Evolutionary conservation across 306 rosid genomes (phyloP).

Genomic region (Glycyrrhiza uralensis): DNA sequence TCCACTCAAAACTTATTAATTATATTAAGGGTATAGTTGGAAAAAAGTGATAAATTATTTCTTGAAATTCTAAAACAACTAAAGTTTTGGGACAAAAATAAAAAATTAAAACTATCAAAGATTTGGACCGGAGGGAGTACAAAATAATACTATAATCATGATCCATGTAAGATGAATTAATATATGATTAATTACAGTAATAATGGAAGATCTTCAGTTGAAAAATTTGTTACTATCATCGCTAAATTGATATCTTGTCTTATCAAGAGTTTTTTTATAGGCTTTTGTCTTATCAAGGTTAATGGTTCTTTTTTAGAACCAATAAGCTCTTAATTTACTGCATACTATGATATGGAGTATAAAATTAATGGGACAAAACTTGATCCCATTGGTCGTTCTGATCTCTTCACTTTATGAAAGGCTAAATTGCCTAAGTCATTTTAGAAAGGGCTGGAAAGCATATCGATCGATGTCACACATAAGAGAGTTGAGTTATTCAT

Average conservation of each 20-base stretch:
- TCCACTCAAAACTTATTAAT: no score
- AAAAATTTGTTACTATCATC: background rate
- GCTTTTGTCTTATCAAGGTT: no score
- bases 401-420: background rate
- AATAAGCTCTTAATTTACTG: background rate
- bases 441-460: no score
- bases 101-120: no score
- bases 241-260: background rate
- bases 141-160: background rate
- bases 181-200: background rate
- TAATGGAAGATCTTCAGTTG: background rate
- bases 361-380: background rate
- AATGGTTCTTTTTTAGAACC: background rate
- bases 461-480: no score
- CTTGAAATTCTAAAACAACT: no score
- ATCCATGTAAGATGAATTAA: slow-evolving; percentile 5
- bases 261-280: no score
- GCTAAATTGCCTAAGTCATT: background rate
- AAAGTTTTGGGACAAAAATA: no score
- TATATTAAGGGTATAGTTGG: no score
- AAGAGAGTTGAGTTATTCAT: no score
- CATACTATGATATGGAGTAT: background rate
- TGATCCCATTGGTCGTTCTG: background rate
- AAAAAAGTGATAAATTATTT: no score
- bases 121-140: no score